A percentile compares a stretch with the other conserved stretches of the same genome.
Evolutionary conservation across 257 asterid genomes (phyloP).

Genomic region (Agastache rugosa): DNA sequence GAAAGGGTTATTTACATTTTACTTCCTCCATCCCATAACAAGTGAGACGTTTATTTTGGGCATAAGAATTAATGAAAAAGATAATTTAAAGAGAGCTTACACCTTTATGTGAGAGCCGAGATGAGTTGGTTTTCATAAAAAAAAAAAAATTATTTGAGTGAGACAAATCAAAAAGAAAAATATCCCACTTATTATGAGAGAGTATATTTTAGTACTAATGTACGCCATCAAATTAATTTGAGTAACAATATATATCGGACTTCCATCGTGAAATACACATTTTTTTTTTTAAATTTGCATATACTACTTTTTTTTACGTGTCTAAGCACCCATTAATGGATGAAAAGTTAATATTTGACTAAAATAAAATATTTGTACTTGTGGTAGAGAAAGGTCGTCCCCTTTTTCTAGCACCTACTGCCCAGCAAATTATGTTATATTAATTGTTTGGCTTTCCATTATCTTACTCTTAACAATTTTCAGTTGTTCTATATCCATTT

Average conservation of each 20-base stretch:
- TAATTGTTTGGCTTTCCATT: conserved; percentile 14
- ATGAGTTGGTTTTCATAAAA: too few species aligned
- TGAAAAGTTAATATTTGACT: conserved; percentile 39
- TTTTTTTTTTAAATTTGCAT: neutral
- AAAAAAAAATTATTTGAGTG: too few species aligned
- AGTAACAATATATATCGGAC: too few species aligned
- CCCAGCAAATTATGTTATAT: neutral
- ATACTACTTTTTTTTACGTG: neutral
- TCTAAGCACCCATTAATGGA: conserved; percentile 32
- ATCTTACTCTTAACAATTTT: neutral
- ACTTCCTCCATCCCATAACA: too few species aligned
- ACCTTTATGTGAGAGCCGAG: too few species aligned
- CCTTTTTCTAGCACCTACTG: conserved; percentile 33
- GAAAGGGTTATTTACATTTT: too few species aligned
- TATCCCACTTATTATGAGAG: too few species aligned
- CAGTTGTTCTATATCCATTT: conserved; percentile 26
- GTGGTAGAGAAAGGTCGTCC: conserved; percentile 27
- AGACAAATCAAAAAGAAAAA: too few species aligned
- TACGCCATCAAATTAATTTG: neutral
- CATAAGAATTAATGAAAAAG: too few species aligned
- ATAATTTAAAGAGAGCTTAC: too few species aligned
- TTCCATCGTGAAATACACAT: too few species aligned
- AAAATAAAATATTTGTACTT: conserved; percentile 35
- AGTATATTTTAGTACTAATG: neutral
- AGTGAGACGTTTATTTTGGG: too few species aligned